phyloP scores from a whole-genome alignment of 257 asterid species.

The Coffea eugenioides region DNA sequence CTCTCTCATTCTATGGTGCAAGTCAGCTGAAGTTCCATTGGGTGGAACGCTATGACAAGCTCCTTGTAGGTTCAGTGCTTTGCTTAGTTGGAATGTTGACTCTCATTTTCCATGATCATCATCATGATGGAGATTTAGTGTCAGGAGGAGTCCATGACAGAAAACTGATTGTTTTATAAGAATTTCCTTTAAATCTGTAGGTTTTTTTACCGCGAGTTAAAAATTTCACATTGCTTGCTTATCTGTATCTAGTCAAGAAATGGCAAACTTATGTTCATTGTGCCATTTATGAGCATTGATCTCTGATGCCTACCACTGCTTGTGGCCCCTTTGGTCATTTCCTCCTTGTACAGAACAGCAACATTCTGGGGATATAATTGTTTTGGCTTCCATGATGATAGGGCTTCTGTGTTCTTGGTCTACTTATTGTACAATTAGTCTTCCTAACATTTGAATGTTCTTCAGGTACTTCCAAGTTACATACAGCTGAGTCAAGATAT shows the following conservation, averaged over 20 bases:
- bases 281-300: conserved; percentile 10
- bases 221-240: conserved; percentile 1
- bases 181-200: conserved; percentile 5
- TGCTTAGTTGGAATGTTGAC: conserved; percentile 89
- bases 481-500: background rate
- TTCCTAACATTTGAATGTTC: background rate
- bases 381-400: background rate
- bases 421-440: background rate
- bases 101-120: conserved; percentile 79
- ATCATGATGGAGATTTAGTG: conserved; percentile 49
- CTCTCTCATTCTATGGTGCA: conserved; percentile 95
- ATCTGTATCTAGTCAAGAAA: background rate
- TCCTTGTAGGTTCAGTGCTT: conserved; percentile 89
- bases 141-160: conserved; percentile 51
- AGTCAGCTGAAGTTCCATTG: conserved; percentile 98
- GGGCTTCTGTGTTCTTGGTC: background rate
- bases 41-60: conserved; percentile 96
- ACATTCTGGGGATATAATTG: background rate
- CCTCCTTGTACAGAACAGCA: background rate
- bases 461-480: background rate
- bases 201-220: background rate
- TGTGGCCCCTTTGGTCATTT: background rate
- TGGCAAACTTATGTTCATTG: conserved; percentile 12
- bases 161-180: conserved; percentile 51
- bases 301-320: background rate